phyloP scores from a whole-genome alignment of 192 early-diverging fungal species.

The Linnemannia exigua region DNA sequence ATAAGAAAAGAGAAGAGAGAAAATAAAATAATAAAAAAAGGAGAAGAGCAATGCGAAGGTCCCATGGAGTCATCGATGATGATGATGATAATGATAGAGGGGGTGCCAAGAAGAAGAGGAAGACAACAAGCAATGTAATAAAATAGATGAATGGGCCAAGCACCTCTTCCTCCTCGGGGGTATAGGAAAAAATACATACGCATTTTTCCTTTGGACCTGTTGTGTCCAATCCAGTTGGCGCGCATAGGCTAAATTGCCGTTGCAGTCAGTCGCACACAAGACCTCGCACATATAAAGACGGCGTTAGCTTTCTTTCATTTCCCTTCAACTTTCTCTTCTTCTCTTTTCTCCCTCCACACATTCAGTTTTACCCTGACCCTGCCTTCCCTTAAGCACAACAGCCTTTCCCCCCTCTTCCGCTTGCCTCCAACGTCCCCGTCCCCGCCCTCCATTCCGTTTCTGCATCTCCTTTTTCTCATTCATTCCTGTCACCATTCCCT shows the following conservation, averaged over 20 bases:
- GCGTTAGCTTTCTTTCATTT: neutral
- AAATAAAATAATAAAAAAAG: neutral
- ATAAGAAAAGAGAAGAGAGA: neutral
- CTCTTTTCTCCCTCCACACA: neutral
- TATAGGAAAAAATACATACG: neutral
- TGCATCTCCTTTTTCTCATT: neutral
- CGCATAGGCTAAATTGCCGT: neutral
- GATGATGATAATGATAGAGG: neutral
- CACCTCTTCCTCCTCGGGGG: neutral
- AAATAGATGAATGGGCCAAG: neutral
- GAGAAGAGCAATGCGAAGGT: neutral
- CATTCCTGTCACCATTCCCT: neutral
- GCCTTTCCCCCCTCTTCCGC: neutral
- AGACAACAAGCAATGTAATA: neutral
- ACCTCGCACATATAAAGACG: neutral
- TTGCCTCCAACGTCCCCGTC: neutral
- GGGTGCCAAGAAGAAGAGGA: neutral
- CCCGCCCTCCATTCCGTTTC: neutral
- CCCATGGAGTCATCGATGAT: constrained; percentile 10
- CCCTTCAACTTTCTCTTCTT: neutral
- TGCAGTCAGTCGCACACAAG: too few species aligned
- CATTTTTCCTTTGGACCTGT: neutral
- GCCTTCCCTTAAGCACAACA: neutral
- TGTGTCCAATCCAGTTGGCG: neutral
- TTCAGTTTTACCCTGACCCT: neutral